Percentiles rank a stretch among this genome's conserved stretches.
These are phyloP conservation scores for Diphasiastrum complanatum DNA, from an alignment of 83 land plant genomes.

Conservation along the genomic window DNA sequence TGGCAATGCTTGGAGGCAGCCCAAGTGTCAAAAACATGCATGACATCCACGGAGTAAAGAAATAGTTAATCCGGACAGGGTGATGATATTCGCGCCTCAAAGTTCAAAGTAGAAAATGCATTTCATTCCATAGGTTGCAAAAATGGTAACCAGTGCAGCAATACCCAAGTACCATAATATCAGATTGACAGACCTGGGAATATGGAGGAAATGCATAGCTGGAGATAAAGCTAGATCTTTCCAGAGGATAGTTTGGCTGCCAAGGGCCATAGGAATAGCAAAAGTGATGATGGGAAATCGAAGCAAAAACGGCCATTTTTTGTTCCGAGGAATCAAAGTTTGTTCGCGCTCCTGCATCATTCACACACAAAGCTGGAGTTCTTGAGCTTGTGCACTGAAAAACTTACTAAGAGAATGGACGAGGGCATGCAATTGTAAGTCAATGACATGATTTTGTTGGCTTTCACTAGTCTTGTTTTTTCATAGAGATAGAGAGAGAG, in stretches of 20 bases:
- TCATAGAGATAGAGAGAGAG: no score
- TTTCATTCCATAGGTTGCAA: conserved; percentile 49
- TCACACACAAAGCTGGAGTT: no score
- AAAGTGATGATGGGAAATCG: conserved; percentile 69
- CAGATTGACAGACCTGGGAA: conserved; percentile 39
- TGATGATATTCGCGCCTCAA: conserved; percentile 83
- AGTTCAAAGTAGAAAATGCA: conserved; percentile 71
- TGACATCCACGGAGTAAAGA: conserved; percentile 91
- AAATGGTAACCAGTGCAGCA: conserved; percentile 24
- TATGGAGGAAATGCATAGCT: conserved; percentile 46
- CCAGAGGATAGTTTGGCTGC: conserved; percentile 87
- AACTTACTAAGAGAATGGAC: neutral
- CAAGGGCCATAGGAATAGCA: conserved; percentile 68
- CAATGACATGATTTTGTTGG: no score
- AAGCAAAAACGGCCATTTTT: conserved; percentile 82
- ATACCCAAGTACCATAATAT: conserved; percentile 58
- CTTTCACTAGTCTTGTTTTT: no score
- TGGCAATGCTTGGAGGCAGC: conserved; percentile 50
- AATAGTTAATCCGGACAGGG: conserved; percentile 84
- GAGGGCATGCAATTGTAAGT: no score
- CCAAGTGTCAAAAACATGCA: conserved; percentile 62
- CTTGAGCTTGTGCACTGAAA: no score
- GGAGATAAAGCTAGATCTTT: conserved; percentile 45
- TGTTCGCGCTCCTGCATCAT: conserved; percentile 76
- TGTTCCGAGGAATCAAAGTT: conserved; percentile 54